A percentile compares a stretch with the other conserved stretches of the same genome.
Conservation (phyloP, 148 eudicot species). For the Tetragonia tetragonoides region DNA sequence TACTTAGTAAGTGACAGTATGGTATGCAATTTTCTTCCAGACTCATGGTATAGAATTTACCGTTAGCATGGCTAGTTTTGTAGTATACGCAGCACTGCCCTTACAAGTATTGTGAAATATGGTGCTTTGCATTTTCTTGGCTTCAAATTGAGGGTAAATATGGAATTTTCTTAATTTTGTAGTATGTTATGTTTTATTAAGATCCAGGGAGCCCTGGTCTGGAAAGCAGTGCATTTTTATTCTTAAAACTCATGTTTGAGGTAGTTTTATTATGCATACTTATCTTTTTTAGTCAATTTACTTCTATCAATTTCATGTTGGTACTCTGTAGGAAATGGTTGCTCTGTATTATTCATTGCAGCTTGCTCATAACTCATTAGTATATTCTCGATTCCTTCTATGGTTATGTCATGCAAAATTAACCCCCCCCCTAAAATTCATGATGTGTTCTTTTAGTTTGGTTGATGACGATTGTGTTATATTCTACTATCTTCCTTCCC, state of each 20-base stretch:
- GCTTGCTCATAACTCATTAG: slow-evolving; percentile 71
- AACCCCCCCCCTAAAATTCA: slow-evolving; percentile 15
- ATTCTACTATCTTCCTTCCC: not conserved
- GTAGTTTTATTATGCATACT: not conserved
- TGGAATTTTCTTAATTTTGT: no score
- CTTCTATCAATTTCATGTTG: slow-evolving; percentile 17
- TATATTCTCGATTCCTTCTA: slow-evolving; percentile 97
- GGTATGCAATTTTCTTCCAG: not conserved
- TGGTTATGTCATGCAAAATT: slow-evolving; percentile 99
- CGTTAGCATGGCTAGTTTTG: slow-evolving; percentile 3
- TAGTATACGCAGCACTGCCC: not conserved
- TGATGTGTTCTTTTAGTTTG: slow-evolving; percentile 9
- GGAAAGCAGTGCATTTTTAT: not conserved
- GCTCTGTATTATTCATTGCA: slow-evolving; percentile 96
- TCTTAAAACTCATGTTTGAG: not conserved
- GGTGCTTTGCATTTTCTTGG: slow-evolving; percentile 6
- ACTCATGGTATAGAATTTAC: not conserved
- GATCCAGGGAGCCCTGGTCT: slow-evolving; percentile 97
- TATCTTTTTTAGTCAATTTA: not conserved
- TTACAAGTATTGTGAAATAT: not conserved
- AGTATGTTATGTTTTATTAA: slow-evolving; percentile 33
- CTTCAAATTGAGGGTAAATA: not conserved
- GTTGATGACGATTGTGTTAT: slow-evolving; percentile 5
- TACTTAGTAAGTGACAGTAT: not conserved
- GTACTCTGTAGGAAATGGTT: slow-evolving; percentile 74